Base-by-base conservation (phyloP, 2,329 filamentous ascomycete genomes). In the Ophiostoma quercus region DNA sequence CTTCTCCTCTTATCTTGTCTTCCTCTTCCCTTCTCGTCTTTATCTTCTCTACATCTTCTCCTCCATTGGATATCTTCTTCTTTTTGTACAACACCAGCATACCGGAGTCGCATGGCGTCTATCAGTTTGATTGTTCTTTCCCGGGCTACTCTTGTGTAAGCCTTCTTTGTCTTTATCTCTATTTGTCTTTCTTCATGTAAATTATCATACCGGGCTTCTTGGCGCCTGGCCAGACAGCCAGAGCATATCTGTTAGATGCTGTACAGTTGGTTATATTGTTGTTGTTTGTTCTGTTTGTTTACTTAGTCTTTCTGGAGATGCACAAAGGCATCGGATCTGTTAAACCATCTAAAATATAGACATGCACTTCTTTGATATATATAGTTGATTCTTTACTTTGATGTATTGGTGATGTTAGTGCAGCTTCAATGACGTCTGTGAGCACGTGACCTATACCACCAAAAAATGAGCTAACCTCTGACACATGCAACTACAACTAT, bases 51-150 rank as follows among this genome's bases (percentile, higher is more conserved):
- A 4, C 60, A 5, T 62, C 57, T 41, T 22, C 11, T 16, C 39
- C 9, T 41, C 12, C 39, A 41, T 41, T 41, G 39, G 39, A 19
- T 63, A 19, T 34, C 4, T 51, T 32, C 39, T 4, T 16, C 9
- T 8, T 62, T 43, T 19, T 43, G 47, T 25, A 9, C 32, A 14
- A 32, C 51, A 34, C 62, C n/a, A 67, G 57, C 66, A 69, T 71
- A 68, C 7, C 68, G 70, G 68, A 67, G 70, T 71, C 62, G 37
- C 29, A 19, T 22, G 63, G 63, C 62, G 67, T 19, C 43, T 67
- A n/a, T 32, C 60, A 37, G 32, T 37, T 37, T 16, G 47, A 62
- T 68, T n/a, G 41, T 67, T 66, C n/a, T 39, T 67, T 0, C 22
- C 9, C 32, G n/a, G 11, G n/a, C n/a, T 29, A 37, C 60, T 37